Percentiles rank a stretch among this genome's conserved stretches.
phyloP scores from a whole-genome alignment of 148 eudicot genomes.

The Vaccinium darrowii region DNA sequence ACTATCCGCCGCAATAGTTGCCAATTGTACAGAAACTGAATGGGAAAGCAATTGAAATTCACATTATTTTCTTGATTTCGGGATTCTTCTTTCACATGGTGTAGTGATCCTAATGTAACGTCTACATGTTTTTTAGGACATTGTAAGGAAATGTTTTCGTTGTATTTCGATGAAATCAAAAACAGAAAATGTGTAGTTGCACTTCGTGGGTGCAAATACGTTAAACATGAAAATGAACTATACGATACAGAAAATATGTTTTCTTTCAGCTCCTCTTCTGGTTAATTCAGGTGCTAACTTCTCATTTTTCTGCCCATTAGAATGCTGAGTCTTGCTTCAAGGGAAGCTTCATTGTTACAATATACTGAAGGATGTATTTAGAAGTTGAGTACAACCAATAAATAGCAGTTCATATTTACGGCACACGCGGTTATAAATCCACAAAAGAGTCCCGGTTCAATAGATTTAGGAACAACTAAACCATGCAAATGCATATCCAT shows the following conservation, averaged over 20 bases:
- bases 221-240: not conserved
- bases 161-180: not conserved
- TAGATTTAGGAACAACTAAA: too few relatives aligned
- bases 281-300: not conserved
- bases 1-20: not conserved
- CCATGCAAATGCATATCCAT: too few relatives aligned
- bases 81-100: not conserved
- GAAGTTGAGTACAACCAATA: too few relatives aligned
- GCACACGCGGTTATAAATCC: too few relatives aligned
- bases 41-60: not conserved
- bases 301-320: not conserved
- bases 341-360: too few relatives aligned
- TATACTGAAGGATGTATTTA: too few relatives aligned
- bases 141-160: not conserved
- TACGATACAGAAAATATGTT: not conserved
- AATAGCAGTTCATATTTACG: too few relatives aligned
- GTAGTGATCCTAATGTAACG: not conserved
- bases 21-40: conserved; percentile 19
- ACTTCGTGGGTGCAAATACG: not conserved
- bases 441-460: too few relatives aligned
- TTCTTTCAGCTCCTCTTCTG: not conserved
- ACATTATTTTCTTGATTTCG: not conserved
- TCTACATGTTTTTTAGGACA: not conserved
- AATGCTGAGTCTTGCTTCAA: too few relatives aligned
- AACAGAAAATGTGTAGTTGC: not conserved